A percentile compares a stretch with the other conserved stretches of the same genome.
These are phyloP conservation scores for Neurospora sp. DNA, from an alignment of 495 filamentous ascomycete genomes.

Conservation along the genomic window DNA sequence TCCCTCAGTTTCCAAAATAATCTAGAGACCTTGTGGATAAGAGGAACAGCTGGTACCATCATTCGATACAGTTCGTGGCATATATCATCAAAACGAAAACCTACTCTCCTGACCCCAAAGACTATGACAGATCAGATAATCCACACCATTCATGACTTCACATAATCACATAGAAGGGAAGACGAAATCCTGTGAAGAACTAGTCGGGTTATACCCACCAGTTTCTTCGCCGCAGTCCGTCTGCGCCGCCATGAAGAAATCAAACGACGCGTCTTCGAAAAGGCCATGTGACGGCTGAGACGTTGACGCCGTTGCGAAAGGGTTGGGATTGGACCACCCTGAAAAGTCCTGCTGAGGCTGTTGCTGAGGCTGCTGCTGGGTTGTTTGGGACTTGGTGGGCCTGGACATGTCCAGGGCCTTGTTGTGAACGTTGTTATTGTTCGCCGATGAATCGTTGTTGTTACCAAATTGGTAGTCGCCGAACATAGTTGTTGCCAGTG, in stretches of 20 bases:
- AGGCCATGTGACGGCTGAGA: background rate
- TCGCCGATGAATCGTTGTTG: background rate
- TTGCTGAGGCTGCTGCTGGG: background rate
- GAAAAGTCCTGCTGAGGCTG: background rate
- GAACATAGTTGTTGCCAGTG: background rate
- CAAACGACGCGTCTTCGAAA: background rate
- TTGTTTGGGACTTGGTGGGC: background rate
- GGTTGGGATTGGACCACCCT: background rate
- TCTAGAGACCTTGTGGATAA: background rate
- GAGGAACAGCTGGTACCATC: background rate
- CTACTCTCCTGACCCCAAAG: background rate
- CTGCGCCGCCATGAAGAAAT: background rate
- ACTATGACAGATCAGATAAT: background rate
- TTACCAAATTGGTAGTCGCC: background rate
- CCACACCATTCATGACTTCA: background rate
- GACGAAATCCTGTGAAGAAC: background rate
- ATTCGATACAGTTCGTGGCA: background rate
- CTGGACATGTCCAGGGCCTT: background rate
- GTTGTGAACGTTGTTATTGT: background rate
- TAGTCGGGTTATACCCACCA: background rate
- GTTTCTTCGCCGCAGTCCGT: background rate
- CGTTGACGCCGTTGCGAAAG: background rate
- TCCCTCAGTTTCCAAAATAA: background rate
- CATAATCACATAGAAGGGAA: background rate
- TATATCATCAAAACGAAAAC: background rate